These are phyloP conservation scores for Phallus indusiatus DNA, from an alignment of 768 basidiomycete species.

Conservation along the genomic window DNA sequence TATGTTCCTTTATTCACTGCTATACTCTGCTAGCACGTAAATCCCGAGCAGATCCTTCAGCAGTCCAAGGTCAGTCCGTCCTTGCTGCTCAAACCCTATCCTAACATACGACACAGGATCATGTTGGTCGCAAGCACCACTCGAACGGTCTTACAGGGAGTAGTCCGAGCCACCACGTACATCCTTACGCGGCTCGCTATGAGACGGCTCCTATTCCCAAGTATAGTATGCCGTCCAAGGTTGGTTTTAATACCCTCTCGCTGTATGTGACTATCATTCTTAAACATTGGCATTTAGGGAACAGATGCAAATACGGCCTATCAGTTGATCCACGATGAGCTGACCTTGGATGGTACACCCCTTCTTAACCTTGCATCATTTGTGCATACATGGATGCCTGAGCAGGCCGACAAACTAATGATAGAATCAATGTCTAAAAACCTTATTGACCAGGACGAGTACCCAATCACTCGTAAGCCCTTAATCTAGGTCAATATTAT, in stretches of 20 bases:
- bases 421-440: slow-evolving; percentile 59
- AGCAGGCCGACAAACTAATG: slow-evolving; percentile 44
- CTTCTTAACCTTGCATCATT: slow-evolving; percentile 58
- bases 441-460: slow-evolving; percentile 62
- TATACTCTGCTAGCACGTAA: slow-evolving; percentile 42
- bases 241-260: slow-evolving; percentile 12
- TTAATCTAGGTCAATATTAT: not conserved
- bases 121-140: slow-evolving; percentile 26
- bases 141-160: slow-evolving; percentile 22
- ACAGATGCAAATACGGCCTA: slow-evolving; percentile 41
- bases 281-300: slow-evolving; percentile 30
- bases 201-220: slow-evolving; percentile 63
- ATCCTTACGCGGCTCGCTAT: slow-evolving; percentile 55
- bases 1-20: not conserved
- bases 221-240: slow-evolving; percentile 51
- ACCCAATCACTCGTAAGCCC: slow-evolving; percentile 42
- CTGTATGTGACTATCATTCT: not conserved
- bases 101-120: slow-evolving; percentile 26
- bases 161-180: slow-evolving; percentile 24
- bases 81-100: not conserved
- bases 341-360: slow-evolving; percentile 45
- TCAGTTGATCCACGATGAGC: slow-evolving; percentile 56
- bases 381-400: slow-evolving; percentile 58
- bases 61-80: slow-evolving; percentile 38
- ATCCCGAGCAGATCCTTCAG: slow-evolving; percentile 56